Base-by-base conservation (phyloP, 371 early-diverging fungal species). In the Nematocida homosporus region DNA sequence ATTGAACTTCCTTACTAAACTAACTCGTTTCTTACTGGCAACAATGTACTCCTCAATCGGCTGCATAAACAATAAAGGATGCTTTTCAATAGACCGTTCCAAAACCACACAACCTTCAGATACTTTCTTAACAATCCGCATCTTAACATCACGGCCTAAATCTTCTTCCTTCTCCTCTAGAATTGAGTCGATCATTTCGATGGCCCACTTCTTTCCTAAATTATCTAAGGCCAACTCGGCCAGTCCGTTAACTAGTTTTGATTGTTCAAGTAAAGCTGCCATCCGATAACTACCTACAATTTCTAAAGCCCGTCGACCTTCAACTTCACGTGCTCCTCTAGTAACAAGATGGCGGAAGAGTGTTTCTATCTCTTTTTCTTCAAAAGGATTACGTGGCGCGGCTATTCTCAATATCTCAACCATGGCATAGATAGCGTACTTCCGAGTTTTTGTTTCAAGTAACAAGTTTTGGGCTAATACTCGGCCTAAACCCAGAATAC, bases 161-260 rank as follows among this genome's bases (percentile, higher is more conserved):
- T 72, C 75, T 42, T 72, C 75, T 34, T 72, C 75, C 41, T 72
- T 72, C 23, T 72, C 75, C 35, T 72, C 75, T 25, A 72, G 20
- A 51, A 72, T 72, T 27, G 75, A 59, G 42, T 61, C 53, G 5
- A 72, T 50, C 57, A 72, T 30, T 8, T 44, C 50, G 2, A 25
- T 5, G 41, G 23, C 23, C 75, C 75, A 72, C 0, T 18, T 63
- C 32, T 72, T 77, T 1, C 63, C 51, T 5, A 61, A 13, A 61
- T 72, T 41, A 30, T 32, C 10, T 38, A 72, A 40, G 8, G 75
- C 44, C 5, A 37, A 30, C 34, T 47, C 50, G 38, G 63, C 61
- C 34, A 72, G 35, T 4, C 37, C 25, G 35, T 72, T 72, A 2
- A 72, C 23, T 4, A 34, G 34, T 41, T 61, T 72, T 57, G 57